phyloP scores from a whole-genome alignment of 805 yeast genomes.

The Myxozyma vanderwaltii region DNA sequence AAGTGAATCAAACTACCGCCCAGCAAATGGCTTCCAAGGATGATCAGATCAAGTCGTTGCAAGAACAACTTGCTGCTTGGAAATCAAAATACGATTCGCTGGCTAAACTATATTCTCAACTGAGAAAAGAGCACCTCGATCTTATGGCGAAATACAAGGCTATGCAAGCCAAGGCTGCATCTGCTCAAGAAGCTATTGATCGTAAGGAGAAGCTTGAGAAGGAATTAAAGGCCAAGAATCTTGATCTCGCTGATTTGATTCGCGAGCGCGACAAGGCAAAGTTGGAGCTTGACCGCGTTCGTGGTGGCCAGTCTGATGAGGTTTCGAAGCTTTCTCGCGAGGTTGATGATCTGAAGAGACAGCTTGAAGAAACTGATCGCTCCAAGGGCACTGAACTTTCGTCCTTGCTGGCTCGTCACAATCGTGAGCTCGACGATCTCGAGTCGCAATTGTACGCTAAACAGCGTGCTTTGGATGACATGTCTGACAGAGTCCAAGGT shows the following conservation, averaged over 20 bases:
- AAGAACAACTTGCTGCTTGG: conserved; percentile 78
- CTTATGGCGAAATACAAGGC: conserved; percentile 60
- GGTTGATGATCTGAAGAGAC: conserved; percentile 60
- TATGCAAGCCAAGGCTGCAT: conserved; percentile 66
- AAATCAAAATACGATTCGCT: conserved; percentile 82
- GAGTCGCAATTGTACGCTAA: conserved; percentile 45
- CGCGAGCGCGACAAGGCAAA: conserved; percentile 88
- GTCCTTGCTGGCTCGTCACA: conserved; percentile 61
- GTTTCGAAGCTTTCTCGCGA: conserved; percentile 67
- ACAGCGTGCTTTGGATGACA: conserved; percentile 41
- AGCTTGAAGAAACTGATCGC: conserved; percentile 61
- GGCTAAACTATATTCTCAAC: conserved; percentile 85
- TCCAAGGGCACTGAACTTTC: conserved; percentile 65
- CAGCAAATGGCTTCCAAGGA: conserved; percentile 77
- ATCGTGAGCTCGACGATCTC: conserved; percentile 59
- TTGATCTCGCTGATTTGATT: conserved; percentile 84
- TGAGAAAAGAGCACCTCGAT: conserved; percentile 87
- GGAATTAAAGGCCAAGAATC: conserved; percentile 78
- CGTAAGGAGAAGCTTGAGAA: conserved; percentile 79
- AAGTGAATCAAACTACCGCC: conserved; percentile 62
- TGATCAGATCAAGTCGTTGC: conserved; percentile 65
- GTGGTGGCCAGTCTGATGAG: conserved; percentile 65
- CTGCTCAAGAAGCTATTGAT: conserved; percentile 87
- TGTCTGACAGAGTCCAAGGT: conserved; percentile 36
- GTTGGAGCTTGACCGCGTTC: conserved; percentile 66